Base-by-base conservation (phyloP, 2,329 filamentous ascomycete species). In the Madurella mycetomatis region DNA sequence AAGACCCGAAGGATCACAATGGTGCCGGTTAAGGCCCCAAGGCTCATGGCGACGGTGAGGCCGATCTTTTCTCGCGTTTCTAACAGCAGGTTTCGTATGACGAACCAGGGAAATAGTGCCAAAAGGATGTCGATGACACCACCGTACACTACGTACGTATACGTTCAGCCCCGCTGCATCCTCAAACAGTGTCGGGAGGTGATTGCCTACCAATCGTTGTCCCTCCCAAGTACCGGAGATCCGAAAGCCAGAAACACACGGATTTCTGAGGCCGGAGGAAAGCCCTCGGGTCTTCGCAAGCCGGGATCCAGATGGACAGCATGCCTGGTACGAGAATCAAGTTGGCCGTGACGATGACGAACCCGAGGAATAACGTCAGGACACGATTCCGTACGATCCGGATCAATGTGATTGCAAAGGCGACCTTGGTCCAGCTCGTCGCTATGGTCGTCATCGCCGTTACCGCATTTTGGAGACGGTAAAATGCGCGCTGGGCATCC, bases 351-450 rank as follows among this genome's bases (percentile, higher is more conserved):
- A 64, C 54, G 5, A 63, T 57, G 41, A 60, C 51, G 34, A 60
- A 58, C 54, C 58, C 61, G 31, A 64, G 54, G 18, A 64, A 61
- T 30, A 57, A 53, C 4, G 56, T 47, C 3, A 61, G 58, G 40
- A 49, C 53, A 19, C 53, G 57, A 44, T 60, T 58, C 2, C 57
- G 57, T 16, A 60, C 52, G 25, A 64, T 61, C 51, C 60, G 56
- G 13, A 54, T 51, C n/a, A 64, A 53, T 13, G 62, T 61, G 41
- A 64, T 59, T 39, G 62, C 62, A 45, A 64, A 64, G 18, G 60
- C 60, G 16, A 62, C 58, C 53, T 64, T 64, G 57, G 57, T 59
- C 62, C 61, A 64, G 25, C 58, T 46, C 16, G 47, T 60, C 5
- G 54, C 58, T 16, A 60, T 32, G 9, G 55, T 56, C 19, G 54